Base-by-base conservation (phyloP, 2,329 filamentous ascomycete species). In the Cladosporium sp. region DNA sequence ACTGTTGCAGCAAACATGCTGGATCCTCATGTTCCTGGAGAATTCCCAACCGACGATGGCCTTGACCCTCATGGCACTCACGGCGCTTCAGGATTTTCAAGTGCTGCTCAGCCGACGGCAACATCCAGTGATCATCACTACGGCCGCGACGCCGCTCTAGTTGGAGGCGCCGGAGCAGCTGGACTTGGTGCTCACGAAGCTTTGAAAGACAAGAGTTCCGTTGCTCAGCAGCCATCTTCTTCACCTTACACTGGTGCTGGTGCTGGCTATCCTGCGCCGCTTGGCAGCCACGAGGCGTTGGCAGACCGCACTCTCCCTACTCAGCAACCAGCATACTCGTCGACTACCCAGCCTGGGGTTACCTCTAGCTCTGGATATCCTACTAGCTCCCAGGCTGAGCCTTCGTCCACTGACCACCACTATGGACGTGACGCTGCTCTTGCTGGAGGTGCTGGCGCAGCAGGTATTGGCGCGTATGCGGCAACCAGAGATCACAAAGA, bases 11-110 rank as follows among this genome's bases (percentile, higher is more conserved):
- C 66, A 1, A 71, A 72, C 58, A 55, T 56, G 36, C 66, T 74
- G 17, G 74, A 74, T 54, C 74, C 75, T 6, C 66, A 71, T 37
- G 64, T 73, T 6, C 67, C 69, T 34, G 70, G 69, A 42, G 69
- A 69, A 52, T 71, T 67, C 42, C 69, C 69, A 3, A 60, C 49
- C 4, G 68, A 66, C 19, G 60, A 55, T 37, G 66, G 66, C 9
- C 37, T 60, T 14, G 67, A 68, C 22, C 49, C 40, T 28, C 65
- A 67, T 19, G 36, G 20, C 4, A 20, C n/a, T 14, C 34, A 49
- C 9, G 4, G 8, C 7, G 9, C n/a, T 17, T 5, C 19, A 9
- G 52, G 52, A n/a, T 36, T 37, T 28, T 28, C 39, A n/a, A 11
- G 30, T 34, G 11, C 52, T 25, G 9, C 52, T 17, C 28, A 37